Evolutionary conservation across 495 filamentous ascomycete genomes (phyloP).

Genomic region (Xanthoparmelia taractica): DNA sequence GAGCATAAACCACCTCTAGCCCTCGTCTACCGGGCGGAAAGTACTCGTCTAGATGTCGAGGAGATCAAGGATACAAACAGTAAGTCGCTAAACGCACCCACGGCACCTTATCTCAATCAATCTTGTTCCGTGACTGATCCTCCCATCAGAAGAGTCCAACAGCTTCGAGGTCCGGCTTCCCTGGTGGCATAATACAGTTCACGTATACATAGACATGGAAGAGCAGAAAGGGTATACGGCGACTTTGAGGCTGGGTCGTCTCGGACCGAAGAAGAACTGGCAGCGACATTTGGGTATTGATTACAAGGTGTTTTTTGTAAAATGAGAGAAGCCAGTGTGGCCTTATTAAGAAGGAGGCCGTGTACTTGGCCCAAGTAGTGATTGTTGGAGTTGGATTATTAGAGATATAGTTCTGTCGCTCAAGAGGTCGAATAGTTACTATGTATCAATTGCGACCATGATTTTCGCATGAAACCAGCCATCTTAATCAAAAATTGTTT

Average conservation of each 20-base stretch:
- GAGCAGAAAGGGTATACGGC: slow-evolving; percentile 1
- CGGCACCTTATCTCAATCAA: not conserved
- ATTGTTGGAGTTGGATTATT: too few relatives aligned
- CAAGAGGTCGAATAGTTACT: too few relatives aligned
- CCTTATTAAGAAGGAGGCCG: too few relatives aligned
- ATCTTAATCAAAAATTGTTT: too few relatives aligned
- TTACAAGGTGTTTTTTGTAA: too few relatives aligned
- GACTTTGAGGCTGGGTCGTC: not conserved
- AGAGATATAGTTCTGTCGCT: too few relatives aligned
- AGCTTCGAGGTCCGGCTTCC: slow-evolving; percentile 1
- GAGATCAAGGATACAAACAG: not conserved
- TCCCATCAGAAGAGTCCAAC: not conserved
- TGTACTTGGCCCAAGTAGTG: too few relatives aligned
- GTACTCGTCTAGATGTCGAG: not conserved
- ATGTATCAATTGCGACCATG: too few relatives aligned
- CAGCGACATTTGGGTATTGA: not conserved
- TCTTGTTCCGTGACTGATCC: not conserved
- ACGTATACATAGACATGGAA: slow-evolving; percentile 4
- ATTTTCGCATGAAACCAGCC: too few relatives aligned
- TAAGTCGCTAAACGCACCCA: not conserved
- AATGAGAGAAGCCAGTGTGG: too few relatives aligned
- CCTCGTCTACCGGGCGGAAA: not conserved
- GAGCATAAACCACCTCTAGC: not conserved
- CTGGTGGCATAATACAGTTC: slow-evolving; percentile 2
- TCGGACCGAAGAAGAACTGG: not conserved